Evolutionary conservation across 75 land plant genomes (phyloP), one percentile per base, ranked within the genome.

Genomic region (Gnetum montanum): DNA sequence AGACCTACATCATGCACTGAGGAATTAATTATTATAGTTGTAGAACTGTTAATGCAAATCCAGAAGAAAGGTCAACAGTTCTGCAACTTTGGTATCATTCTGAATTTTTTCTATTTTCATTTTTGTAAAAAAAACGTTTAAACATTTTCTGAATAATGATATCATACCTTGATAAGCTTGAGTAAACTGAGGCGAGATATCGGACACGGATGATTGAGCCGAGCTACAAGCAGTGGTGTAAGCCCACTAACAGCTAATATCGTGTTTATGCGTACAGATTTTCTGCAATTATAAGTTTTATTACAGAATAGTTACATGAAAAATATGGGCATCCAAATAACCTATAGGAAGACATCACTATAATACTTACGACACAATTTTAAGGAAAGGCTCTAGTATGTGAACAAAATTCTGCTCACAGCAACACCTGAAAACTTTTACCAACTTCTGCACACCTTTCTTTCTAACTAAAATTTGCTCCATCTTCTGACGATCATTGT

Each of bases 361-460:
- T 2, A n/a, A 26, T 0, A 50, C 77, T n/a, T 66, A 85, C 97
- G 76, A 87, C 61, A 93, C 82, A 34, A 93, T 93, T 64, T 93
- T 93, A 60, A 93, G 71, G 69, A 93, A 93, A 15, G 98, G 94
- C 70, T 93, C 98, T 73, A 93, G 71, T 54, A 93, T 88, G 54
- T 93, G 80, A 35, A 88, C 81, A 72, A 88, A 88, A 56, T 78
- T 79, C 34, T 72, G 81, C 46, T 90, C 98, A 28, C 76, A 72
- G 54, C 92, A 92, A 68, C 60, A 67, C 66, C 80, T 75, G 76
- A 93, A 93, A 60, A 84, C 87, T 28, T 70, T 78, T 11, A 93
- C 94, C 73, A 93, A 59, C 67, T 84, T 93, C 45, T 79, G 77
- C 29, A 93, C 68, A 6, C 94, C 81, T 55, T 88, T 94, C 41